Base-by-base conservation (phyloP, 192 early-diverging fungal genomes). In the Linnemannia hyalina region DNA sequence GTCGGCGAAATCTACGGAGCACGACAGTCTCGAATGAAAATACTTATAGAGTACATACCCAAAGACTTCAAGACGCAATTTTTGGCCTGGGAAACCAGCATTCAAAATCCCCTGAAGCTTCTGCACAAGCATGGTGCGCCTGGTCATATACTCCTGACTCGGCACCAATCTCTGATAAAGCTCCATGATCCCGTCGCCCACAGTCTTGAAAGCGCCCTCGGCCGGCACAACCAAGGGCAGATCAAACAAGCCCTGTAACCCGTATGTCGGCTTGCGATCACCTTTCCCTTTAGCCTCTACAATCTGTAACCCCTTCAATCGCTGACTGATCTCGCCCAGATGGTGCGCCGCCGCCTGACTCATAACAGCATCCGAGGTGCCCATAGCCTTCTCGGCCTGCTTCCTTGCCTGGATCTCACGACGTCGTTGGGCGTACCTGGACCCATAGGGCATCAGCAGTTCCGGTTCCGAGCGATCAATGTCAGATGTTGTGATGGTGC, bases 1-100 rank as follows among this genome's bases (percentile, higher is more conserved):
- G 4, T 63, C 6, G 20, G 38, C 38, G 36, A n/a, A 15, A 42
- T 35, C 20, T 4, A 49, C 35, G 0, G 0, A 10, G 36, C 9
- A 32, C 3, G 11, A 36, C 6, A 15, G 36, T 18, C 26, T 3
- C 8, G 10, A 13, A 29, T 55, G 54, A 35, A 22, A 26, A 11
- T 16, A 0, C 18, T 38, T 5, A 1, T 22, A 49, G 2, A 16
- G 6, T 63, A 22, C 77, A 44, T 81, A 78, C 84, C 84, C 84
- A 81, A 86, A 86, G 4, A 70, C 75, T 52, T 86, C 63, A 40
- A 86, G 55, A 4, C 75, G 78, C 1, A 86, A 52, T 6, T 38
- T 23, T 11, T 41, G 63, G 8, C 57, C 40, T 0, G 78, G 79
- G 60, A 74, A 86, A 26, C 52, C 68, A 9, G 11, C 7, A n/a